A percentile compares a stretch with the other conserved stretches of the same genome.
These are phyloP conservation scores for Solanum sitiens DNA, from an alignment of 257 asterid genomes.

Conservation along the genomic window DNA sequence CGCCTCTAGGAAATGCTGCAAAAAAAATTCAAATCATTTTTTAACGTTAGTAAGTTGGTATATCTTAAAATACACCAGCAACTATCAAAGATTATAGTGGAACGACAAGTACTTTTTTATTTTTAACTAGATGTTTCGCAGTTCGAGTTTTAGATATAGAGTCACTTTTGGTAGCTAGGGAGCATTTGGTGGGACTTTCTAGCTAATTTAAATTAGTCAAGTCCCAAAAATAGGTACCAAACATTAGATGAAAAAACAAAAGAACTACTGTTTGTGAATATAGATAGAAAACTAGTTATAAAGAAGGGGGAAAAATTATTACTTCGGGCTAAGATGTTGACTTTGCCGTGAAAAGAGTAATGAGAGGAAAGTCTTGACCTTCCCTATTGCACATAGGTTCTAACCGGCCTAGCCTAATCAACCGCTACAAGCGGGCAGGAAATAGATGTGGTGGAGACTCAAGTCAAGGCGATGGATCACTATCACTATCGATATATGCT, in stretches of 20 bases:
- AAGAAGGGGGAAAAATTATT: background rate
- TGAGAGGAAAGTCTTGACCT: no score
- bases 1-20: slow-evolving; percentile 31
- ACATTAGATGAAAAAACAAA: background rate
- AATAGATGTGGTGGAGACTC: no score
- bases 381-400: no score
- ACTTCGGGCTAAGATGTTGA: background rate
- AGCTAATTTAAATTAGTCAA: no score
- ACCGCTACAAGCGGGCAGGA: no score
- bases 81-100: background rate
- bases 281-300: background rate
- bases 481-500: no score
- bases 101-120: background rate
- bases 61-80: background rate
- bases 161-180: background rate
- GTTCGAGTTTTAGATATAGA: background rate
- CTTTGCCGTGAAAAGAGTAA: no score
- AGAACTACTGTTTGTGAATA: background rate
- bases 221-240: no score
- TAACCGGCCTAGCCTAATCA: no score
- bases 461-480: no score
- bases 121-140: background rate
- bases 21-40: background rate
- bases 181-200: no score
- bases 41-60: background rate